Evolutionary conservation across 495 filamentous ascomycete species (phyloP).

Genomic region (Penicillium desertorum): DNA sequence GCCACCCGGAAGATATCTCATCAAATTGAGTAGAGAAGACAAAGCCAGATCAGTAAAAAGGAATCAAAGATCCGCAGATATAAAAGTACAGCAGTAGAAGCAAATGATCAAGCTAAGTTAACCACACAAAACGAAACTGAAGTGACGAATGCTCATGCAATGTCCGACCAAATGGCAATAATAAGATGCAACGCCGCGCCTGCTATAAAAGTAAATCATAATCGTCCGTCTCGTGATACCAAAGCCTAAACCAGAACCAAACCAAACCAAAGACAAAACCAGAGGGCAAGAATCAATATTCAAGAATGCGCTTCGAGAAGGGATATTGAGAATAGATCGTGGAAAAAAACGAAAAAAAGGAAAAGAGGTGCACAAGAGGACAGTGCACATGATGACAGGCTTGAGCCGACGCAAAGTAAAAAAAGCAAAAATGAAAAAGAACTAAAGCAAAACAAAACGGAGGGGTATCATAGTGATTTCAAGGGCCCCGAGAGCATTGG

Average conservation of each 20-base stretch:
- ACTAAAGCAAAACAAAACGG: conserved; percentile 1
- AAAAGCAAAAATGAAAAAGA: neutral
- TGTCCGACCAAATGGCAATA: neutral
- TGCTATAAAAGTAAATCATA: conserved; percentile 6
- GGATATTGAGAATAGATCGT: conserved; percentile 4
- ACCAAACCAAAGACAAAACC: neutral
- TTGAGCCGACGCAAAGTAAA: neutral
- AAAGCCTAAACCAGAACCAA: neutral
- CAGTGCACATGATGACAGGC: neutral
- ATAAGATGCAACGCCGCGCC: conserved; percentile 3
- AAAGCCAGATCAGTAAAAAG: neutral
- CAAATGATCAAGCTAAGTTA: neutral
- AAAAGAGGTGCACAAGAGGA: neutral
- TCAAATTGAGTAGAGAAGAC: neutral
- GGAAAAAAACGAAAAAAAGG: neutral
- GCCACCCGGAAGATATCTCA: conserved; percentile 2
- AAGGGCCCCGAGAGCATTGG: conserved; percentile 6
- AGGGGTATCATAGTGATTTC: conserved; percentile 23
- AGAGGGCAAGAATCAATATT: neutral
- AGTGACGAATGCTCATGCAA: neutral
- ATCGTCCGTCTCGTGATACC: conserved; percentile 8
- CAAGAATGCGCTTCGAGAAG: conserved; percentile 6
- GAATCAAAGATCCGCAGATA: neutral
- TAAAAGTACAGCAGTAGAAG: conserved; percentile 4
- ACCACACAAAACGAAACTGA: conserved; percentile 6